phyloP scores from a whole-genome alignment of 495 filamentous ascomycete genomes.

The Staphylotrichum tortipilum region DNA sequence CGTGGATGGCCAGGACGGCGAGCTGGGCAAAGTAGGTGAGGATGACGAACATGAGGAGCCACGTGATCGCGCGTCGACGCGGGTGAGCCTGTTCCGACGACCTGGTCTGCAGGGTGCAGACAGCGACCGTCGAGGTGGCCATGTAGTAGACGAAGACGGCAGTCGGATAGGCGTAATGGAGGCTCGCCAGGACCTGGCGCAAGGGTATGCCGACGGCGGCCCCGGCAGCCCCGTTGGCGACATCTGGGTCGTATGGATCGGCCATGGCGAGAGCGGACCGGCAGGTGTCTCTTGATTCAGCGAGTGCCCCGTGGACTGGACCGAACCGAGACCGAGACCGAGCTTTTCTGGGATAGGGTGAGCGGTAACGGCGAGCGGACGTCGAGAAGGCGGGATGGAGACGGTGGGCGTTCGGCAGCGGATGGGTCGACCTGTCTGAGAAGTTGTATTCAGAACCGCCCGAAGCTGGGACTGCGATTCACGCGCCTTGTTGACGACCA shows the following conservation, averaged over 20 bases:
- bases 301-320: not conserved
- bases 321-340: too few relatives aligned
- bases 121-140: conserved; percentile 38
- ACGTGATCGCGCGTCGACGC: conserved; percentile 39
- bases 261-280: conserved; percentile 9
- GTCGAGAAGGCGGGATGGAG: too few relatives aligned
- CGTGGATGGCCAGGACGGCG: conserved; percentile 31
- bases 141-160: conserved; percentile 49
- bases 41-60: conserved; percentile 39
- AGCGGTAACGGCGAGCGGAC: too few relatives aligned
- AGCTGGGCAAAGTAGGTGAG: conserved; percentile 44
- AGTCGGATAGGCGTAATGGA: conserved; percentile 50
- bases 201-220: too few relatives aligned
- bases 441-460: not conserved
- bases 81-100: conserved; percentile 27
- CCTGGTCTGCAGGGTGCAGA: conserved; percentile 48
- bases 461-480: too few relatives aligned
- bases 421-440: too few relatives aligned
- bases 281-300: not conserved
- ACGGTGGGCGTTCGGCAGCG: too few relatives aligned
- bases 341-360: too few relatives aligned
- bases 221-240: conserved; percentile 4
- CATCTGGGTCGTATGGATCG: conserved; percentile 10
- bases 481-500: not conserved
- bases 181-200: conserved; percentile 18